A percentile compares a stretch with the other conserved stretches of the same genome.
These are phyloP conservation scores for Neurospora sublineolata DNA, from an alignment of 495 filamentous ascomycete genomes.

Conservation along the genomic window DNA sequence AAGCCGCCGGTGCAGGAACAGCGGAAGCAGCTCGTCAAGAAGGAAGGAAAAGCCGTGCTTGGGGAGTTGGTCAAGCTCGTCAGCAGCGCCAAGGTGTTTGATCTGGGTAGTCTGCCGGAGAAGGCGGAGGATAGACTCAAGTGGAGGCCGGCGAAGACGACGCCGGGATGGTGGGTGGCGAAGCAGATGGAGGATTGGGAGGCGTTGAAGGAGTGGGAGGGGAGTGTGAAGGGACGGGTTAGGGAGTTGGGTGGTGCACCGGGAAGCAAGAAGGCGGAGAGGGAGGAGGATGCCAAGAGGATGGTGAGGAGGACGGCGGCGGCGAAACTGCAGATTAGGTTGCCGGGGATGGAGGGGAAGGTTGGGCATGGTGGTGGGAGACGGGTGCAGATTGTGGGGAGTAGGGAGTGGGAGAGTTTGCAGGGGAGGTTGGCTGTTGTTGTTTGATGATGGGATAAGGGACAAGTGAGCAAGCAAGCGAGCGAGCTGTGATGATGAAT, in stretches of 20 bases:
- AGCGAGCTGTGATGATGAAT: not conserved
- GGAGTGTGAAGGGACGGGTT: slow-evolving; percentile 25
- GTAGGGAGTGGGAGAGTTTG: slow-evolving; percentile 32
- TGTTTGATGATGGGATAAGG: not conserved
- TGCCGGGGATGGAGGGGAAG: slow-evolving; percentile 31
- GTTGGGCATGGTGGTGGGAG: slow-evolving; percentile 10
- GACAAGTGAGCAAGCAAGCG: not conserved
- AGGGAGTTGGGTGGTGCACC: slow-evolving; percentile 16
- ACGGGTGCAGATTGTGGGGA: slow-evolving; percentile 31
- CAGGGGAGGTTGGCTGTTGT: slow-evolving; percentile 19
- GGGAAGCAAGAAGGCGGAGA: slow-evolving; percentile 1
- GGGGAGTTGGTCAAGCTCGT: slow-evolving; percentile 60
- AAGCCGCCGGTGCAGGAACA: slow-evolving; percentile 40
- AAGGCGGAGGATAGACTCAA: slow-evolving; percentile 41
- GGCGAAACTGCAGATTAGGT: slow-evolving; percentile 34
- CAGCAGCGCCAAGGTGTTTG: slow-evolving; percentile 45
- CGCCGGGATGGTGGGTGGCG: slow-evolving; percentile 33
- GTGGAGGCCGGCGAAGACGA: slow-evolving; percentile 35
- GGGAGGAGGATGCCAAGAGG: slow-evolving; percentile 6
- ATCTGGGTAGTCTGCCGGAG: slow-evolving; percentile 35
- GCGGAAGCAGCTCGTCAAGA: slow-evolving; percentile 45
- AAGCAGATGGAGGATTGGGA: slow-evolving; percentile 31
- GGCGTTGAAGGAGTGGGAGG: slow-evolving; percentile 32
- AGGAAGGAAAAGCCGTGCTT: slow-evolving; percentile 61
- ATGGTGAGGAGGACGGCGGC: slow-evolving; percentile 27